phyloP scores from a whole-genome alignment of 768 basidiomycete species.

The Chlorophyllum brunneum region DNA sequence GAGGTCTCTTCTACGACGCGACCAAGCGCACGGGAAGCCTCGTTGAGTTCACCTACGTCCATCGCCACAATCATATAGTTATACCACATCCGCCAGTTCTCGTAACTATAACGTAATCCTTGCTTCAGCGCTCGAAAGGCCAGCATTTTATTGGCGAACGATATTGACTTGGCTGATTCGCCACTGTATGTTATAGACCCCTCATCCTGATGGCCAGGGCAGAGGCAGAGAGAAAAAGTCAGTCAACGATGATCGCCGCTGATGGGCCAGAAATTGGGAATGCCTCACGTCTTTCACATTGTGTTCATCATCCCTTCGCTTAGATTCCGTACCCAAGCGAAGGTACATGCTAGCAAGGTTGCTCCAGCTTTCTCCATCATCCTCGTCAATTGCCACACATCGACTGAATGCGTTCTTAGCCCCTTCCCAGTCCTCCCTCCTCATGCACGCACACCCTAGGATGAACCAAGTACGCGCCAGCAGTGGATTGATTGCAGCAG shows the following conservation, averaged over 20 bases:
- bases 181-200: slow-evolving; percentile 8
- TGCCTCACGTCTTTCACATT: slow-evolving; percentile 25
- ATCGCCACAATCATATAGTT: slow-evolving; percentile 95
- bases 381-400: slow-evolving; percentile 89
- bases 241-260: too few species aligned
- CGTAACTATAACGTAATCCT: slow-evolving; percentile 78
- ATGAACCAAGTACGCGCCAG: slow-evolving; percentile 91
- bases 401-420: slow-evolving; percentile 81
- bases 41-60: slow-evolving; percentile 89
- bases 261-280: slow-evolving; percentile 1
- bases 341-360: slow-evolving; percentile 95
- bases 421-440: slow-evolving; percentile 79
- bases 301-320: slow-evolving; percentile 23
- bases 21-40: slow-evolving; percentile 78
- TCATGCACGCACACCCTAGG: slow-evolving; percentile 86
- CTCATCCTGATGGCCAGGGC: slow-evolving; percentile 2
- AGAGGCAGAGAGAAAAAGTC: neutral
- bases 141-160: slow-evolving; percentile 75
- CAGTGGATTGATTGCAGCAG: slow-evolving; percentile 87
- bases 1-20: slow-evolving; percentile 80
- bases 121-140: slow-evolving; percentile 93
- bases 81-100: slow-evolving; percentile 98
- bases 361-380: slow-evolving; percentile 98
- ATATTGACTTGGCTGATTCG: slow-evolving; percentile 31
- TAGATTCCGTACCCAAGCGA: slow-evolving; percentile 55